A percentile compares a stretch with the other conserved stretches of the same genome.
Evolutionary conservation across 2,329 filamentous ascomycete species (phyloP).

Genomic region (Neoscytalidium dimidiatum): DNA sequence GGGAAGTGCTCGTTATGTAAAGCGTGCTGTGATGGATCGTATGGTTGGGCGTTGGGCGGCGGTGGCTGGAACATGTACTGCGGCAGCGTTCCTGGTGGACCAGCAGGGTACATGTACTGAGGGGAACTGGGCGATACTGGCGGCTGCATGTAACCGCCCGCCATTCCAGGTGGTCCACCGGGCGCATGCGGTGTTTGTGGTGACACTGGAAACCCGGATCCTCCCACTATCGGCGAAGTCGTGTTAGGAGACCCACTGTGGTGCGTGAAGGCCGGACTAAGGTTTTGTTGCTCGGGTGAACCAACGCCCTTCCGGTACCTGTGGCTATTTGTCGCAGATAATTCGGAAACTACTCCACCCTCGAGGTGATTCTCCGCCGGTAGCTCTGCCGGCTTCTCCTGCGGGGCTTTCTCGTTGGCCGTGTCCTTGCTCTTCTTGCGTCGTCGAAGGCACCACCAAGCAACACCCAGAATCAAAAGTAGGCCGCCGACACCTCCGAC

Average conservation of each 20-base stretch:
- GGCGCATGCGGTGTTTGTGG: constrained; percentile 13
- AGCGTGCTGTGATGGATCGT: constrained; percentile 28
- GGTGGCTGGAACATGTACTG: constrained; percentile 23
- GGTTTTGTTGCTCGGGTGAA: neutral
- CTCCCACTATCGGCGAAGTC: neutral
- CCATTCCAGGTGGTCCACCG: neutral
- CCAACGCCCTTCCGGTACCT: neutral
- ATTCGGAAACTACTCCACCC: constrained; percentile 13
- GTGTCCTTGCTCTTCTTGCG: constrained; percentile 35
- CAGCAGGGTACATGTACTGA: constrained; percentile 20
- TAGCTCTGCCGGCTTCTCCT: constrained; percentile 31
- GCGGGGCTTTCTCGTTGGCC: constrained; percentile 24
- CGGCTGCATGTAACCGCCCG: constrained; percentile 7
- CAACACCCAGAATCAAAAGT: constrained; percentile 33
- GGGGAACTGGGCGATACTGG: constrained; percentile 5
- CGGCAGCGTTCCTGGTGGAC: constrained; percentile 21
- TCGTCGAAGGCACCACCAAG: constrained; percentile 39
- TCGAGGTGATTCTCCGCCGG: constrained; percentile 23
- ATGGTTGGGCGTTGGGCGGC: constrained; percentile 25
- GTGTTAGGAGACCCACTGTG: constrained; percentile 20
- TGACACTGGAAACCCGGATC: constrained; percentile 5
- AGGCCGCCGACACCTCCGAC: constrained; percentile 40
- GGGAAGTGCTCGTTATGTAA: constrained; percentile 23
- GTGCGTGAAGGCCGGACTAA: constrained; percentile 3
- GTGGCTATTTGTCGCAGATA: constrained; percentile 28